Percentiles rank a stretch among this genome's conserved stretches.
Conservation (phyloP, 768 basidiomycete species). For the Lactifluus hygrophoroides region DNA sequence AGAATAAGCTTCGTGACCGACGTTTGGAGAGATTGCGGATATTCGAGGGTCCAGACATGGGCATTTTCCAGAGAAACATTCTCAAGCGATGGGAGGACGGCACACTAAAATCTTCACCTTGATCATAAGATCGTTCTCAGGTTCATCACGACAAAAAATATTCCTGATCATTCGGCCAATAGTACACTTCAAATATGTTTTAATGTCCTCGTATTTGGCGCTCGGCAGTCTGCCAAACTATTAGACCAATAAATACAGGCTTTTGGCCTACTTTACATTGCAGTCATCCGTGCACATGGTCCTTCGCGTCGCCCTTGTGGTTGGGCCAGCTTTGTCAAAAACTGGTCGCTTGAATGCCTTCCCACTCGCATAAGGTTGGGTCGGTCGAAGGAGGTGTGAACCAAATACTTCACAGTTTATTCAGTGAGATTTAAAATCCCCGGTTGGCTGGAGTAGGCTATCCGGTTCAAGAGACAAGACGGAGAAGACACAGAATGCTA, state of each 20-base stretch:
- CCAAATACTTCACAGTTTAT: no score
- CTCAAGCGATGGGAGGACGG: constrained; percentile 81
- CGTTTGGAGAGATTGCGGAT: constrained; percentile 83
- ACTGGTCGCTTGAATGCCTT: no score
- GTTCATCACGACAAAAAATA: background rate
- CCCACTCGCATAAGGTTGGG: no score
- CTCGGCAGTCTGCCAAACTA: background rate
- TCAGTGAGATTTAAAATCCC: background rate
- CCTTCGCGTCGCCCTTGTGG: background rate
- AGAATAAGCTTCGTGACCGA: constrained; percentile 89
- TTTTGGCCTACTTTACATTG: background rate
- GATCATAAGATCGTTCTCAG: background rate
- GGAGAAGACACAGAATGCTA: no score
- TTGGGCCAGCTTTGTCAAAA: no score
- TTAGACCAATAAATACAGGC: background rate
- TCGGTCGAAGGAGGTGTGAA: no score
- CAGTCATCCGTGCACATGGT: background rate
- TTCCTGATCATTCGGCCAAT: background rate
- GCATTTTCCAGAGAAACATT: constrained; percentile 67
- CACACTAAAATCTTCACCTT: constrained; percentile 33
- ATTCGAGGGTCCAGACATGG: constrained; percentile 73
- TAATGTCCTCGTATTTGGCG: background rate
- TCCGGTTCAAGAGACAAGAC: background rate
- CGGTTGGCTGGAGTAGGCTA: background rate
- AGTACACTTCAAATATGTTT: background rate